phyloP scores from a whole-genome alignment of 805 yeast species.

The Blastobotrys muscicola region DNA sequence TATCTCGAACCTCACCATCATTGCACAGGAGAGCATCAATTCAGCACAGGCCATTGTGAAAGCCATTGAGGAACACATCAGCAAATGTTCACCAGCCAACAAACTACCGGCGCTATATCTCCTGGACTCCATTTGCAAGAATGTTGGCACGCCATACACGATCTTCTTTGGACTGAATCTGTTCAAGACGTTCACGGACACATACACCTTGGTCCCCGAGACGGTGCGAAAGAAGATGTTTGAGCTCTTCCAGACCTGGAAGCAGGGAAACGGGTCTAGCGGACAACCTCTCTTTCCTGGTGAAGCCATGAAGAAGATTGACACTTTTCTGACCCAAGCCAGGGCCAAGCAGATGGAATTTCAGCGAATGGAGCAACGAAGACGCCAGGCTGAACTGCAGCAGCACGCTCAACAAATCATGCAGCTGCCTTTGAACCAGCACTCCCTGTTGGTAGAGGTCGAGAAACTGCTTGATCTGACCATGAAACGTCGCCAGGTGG shows the following conservation, averaged over 20 bases:
- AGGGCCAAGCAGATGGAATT: slow-evolving; percentile 8
- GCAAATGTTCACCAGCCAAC: slow-evolving; percentile 69
- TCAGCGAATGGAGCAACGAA: slow-evolving; percentile 22
- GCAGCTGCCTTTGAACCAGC: slow-evolving; percentile 17
- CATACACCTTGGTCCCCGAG: slow-evolving; percentile 73
- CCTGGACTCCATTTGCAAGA: slow-evolving; percentile 85
- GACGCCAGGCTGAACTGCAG: slow-evolving; percentile 12
- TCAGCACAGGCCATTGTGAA: slow-evolving; percentile 70
- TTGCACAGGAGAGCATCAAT: slow-evolving; percentile 77
- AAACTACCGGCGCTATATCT: slow-evolving; percentile 79
- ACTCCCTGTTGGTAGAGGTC: slow-evolving; percentile 23
- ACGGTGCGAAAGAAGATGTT: slow-evolving; percentile 62
- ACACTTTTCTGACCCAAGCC: slow-evolving; percentile 43
- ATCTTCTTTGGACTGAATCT: slow-evolving; percentile 61
- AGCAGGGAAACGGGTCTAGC: slow-evolving; percentile 44
- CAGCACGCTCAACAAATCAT: slow-evolving; percentile 11
- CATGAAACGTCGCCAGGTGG: slow-evolving; percentile 15
- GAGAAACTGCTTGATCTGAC: slow-evolving; percentile 21
- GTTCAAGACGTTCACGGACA: slow-evolving; percentile 59
- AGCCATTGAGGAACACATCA: slow-evolving; percentile 66
- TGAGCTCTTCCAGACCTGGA: slow-evolving; percentile 84
- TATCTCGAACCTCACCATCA: slow-evolving; percentile 69
- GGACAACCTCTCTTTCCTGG: slow-evolving; percentile 65
- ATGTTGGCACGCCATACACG: slow-evolving; percentile 86
- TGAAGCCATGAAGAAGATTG: slow-evolving; percentile 62